Conservation (phyloP, 768 basidiomycete genomes). For the Amanita pseudoporphyria region DNA sequence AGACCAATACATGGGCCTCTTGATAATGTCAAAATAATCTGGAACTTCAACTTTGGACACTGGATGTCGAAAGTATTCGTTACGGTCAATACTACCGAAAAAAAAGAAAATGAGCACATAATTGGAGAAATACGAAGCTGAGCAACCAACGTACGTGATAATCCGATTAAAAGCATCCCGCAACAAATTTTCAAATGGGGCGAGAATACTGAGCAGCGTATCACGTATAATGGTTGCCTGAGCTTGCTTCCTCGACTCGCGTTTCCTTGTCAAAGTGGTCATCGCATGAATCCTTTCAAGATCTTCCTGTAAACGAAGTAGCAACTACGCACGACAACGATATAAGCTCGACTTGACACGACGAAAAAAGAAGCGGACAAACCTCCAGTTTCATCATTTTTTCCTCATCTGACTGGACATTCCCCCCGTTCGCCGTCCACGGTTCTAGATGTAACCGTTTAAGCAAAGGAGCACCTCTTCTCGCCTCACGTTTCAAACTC, state of each 20-base stretch:
- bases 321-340: constrained; percentile 22
- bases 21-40: constrained; percentile 85
- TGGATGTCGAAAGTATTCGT: constrained; percentile 72
- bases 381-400: constrained; percentile 78
- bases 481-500: constrained; percentile 93
- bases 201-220: constrained; percentile 53
- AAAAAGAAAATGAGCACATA: background rate
- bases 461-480: constrained; percentile 86
- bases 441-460: constrained; percentile 94
- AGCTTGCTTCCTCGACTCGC: constrained; percentile 73
- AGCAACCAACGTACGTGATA: constrained; percentile 40
- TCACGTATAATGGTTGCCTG: constrained; percentile 60
- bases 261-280: constrained; percentile 57
- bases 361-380: constrained; percentile 19
- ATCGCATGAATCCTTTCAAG: constrained; percentile 65
- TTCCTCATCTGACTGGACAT: constrained; percentile 71
- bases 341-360: background rate
- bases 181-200: constrained; percentile 54
- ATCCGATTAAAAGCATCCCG: constrained; percentile 63
- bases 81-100: constrained; percentile 64
- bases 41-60: constrained; percentile 73
- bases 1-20: constrained; percentile 83
- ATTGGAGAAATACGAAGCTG: background rate
- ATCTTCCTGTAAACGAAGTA: constrained; percentile 64
- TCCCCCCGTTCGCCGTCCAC: constrained; percentile 76